Base-by-base conservation (phyloP, 352 stramenopile species). In the Thalassiosira oceanica region DNA sequence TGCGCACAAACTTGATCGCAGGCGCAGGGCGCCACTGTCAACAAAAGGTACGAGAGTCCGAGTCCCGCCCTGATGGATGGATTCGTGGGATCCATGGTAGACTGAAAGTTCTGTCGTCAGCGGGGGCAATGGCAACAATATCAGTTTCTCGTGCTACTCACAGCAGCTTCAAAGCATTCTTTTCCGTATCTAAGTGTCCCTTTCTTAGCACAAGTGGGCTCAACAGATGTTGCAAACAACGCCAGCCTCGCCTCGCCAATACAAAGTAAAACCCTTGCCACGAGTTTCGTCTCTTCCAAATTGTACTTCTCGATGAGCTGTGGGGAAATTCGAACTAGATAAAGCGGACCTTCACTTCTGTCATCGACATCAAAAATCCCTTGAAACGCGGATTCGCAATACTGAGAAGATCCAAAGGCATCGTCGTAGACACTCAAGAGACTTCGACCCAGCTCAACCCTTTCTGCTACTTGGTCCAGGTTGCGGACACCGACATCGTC, bases 31-130 rank as follows among this genome's bases (percentile, higher is more conserved):
- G n/a, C 24, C 8, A 2, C 4, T 26, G 54, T 55, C 21, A 78
- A 37, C 27, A 73, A 28, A 42, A 78, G 68, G 26, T 56, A 73
- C n/a, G 43, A 33, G 28, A 78, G 43, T 5, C 68, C 68, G 44
- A 73, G 28, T 29, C 42, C 44, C 28, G 18, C 36, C 16, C 68
- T 39, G 23, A 53, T 39, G 2, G 42, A 52, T n/a, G 68, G 53
- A 28, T 73, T 42, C 11, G 57, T 74, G 15, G 68, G 68, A 37
- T 78, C 55, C 15, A 73, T 24, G 15, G 43, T 70, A 24, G 71
- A n/a, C n/a, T n/a, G n/a, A n/a, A n/a, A n/a, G n/a, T n/a, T n/a
- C n/a, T n/a, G n/a, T n/a, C n/a, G n/a, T n/a, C n/a, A n/a, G n/a
- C n/a, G n/a, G n/a, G n/a, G n/a, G n/a, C n/a, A n/a, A n/a, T n/a